Base-by-base conservation (phyloP, 768 basidiomycete genomes). In the Lepiota venenata region DNA sequence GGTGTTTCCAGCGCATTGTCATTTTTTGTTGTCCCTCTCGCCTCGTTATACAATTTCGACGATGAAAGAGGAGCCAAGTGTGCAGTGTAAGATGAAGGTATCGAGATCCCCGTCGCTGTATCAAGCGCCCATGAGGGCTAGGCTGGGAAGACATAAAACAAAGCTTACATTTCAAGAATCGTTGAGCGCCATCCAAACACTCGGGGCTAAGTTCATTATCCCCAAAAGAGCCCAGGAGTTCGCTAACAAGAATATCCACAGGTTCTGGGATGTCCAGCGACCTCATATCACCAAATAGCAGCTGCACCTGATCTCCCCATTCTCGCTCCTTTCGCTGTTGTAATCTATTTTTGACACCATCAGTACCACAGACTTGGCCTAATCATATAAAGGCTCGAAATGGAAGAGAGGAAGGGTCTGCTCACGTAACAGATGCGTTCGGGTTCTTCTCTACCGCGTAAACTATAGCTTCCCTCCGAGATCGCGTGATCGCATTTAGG, bases 191-290 rank as follows among this genome's bases (percentile, higher is more conserved):
- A 66, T 99, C 97, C 35, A 99, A 75, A 70, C 97, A 99, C 69
- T 99, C 97, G 0, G 97, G 97, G 65, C 93, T 95, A 45, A 98
- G 82, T 68, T 99, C 97, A 56, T 99, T 99, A 70, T 99, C 97
- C 1, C 96, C 97, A 72, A 99, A 98, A 3, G 93, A 95, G 3
- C 97, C 97, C 62, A 99, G 71, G 18, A 99, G 80, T 69, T 99
- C 97, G 72, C 91, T 96, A 63, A 99, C 87, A 55, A 99, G 74
- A 58, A 99, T 92, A 68, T 98, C 97, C 25, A 84, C 93, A 60
- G 81, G 78, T 61, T 97, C 92, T 4, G 96, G 94, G 1, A 96
- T 70, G 8, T 85, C 77, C 41, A 97, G 74, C 22, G 74, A 73
- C 14, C 97, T 80, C 97, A 99, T 98, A 69, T 99, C 97, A 2